Percentiles rank a stretch among this genome's conserved stretches.
Evolutionary conservation across 306 rosid genomes (phyloP).

Genomic region (Delonix regia): DNA sequence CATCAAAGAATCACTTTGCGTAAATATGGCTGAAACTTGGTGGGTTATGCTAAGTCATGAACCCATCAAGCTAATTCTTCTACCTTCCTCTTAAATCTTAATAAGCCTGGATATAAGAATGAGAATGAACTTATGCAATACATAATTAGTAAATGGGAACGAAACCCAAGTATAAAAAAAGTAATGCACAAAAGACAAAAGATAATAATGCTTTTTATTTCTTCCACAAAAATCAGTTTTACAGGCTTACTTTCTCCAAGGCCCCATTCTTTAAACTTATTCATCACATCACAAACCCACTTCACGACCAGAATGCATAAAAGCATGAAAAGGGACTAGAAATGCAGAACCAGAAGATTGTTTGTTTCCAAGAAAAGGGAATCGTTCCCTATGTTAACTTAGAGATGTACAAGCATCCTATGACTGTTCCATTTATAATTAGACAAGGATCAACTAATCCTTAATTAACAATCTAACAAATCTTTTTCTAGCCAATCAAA

Average conservation of each 20-base stretch:
- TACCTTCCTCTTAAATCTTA: slow-evolving; percentile 1
- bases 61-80: slow-evolving; percentile 19
- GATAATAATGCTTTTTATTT: slow-evolving; percentile 15
- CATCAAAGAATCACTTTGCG: slow-evolving; percentile 6
- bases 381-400: background rate
- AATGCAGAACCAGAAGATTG: slow-evolving; percentile 16
- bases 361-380: slow-evolving; percentile 21
- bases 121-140: background rate
- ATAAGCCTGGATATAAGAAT: slow-evolving; percentile 26
- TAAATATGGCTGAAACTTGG: background rate
- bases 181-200: background rate
- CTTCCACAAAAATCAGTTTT: slow-evolving; percentile 11
- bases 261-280: slow-evolving; percentile 16
- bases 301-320: slow-evolving; percentile 2
- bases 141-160: background rate
- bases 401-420: background rate
- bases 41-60: background rate
- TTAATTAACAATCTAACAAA: background rate
- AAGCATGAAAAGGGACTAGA: background rate
- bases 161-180: slow-evolving; percentile 18
- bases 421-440: background rate
- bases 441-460: slow-evolving; percentile 1
- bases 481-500: background rate
- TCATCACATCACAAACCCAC: slow-evolving; percentile 11
- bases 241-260: background rate